Percentiles rank a stretch among this genome's conserved stretches.
Evolutionary conservation across 257 asterid genomes (phyloP).

Genomic region (Nemophila menziesii): DNA sequence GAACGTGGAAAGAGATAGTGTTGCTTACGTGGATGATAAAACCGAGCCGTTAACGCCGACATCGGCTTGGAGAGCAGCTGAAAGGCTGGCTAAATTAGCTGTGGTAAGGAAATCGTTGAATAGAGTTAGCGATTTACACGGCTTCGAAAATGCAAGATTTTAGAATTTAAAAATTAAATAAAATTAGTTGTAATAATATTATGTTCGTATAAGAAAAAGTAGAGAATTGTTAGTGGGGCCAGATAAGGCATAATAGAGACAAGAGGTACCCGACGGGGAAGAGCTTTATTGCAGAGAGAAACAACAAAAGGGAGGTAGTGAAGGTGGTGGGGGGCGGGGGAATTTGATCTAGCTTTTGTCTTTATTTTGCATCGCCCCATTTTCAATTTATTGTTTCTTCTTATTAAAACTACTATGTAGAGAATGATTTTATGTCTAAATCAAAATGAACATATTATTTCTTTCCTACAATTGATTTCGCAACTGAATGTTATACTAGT

Average conservation of each 20-base stretch:
- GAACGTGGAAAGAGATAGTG: slow-evolving; percentile 15
- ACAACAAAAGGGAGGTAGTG: slow-evolving; percentile 7
- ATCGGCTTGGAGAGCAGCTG: slow-evolving; percentile 99
- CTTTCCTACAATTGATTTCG: slow-evolving; percentile 5
- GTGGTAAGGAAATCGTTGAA: slow-evolving; percentile 86
- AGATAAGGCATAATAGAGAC: slow-evolving; percentile 3
- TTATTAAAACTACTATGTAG: slow-evolving; percentile 10
- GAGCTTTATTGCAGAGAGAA: slow-evolving; percentile 37
- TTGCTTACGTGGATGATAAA: slow-evolving; percentile 25
- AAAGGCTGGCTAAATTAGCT: slow-evolving; percentile 96
- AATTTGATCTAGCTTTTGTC: slow-evolving; percentile 14
- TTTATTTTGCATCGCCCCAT: slow-evolving; percentile 10
- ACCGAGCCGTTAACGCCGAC: slow-evolving; percentile 91
- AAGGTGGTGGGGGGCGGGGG: slow-evolving; percentile 18
- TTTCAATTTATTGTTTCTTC: slow-evolving; percentile 1
- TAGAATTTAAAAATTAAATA: slow-evolving; percentile 14
- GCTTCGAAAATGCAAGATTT: slow-evolving; percentile 96
- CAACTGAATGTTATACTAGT: no score
- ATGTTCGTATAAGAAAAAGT: neutral
- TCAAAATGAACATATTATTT: slow-evolving; percentile 23
- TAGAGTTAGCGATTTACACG: slow-evolving; percentile 93
- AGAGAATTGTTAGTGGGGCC: slow-evolving; percentile 6
- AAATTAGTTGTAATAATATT: neutral
- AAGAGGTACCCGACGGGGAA: slow-evolving; percentile 28
- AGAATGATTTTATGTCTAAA: slow-evolving; percentile 21